phyloP scores from a whole-genome alignment of 2,329 filamentous ascomycete genomes.

The Trichoderma asperellum region DNA sequence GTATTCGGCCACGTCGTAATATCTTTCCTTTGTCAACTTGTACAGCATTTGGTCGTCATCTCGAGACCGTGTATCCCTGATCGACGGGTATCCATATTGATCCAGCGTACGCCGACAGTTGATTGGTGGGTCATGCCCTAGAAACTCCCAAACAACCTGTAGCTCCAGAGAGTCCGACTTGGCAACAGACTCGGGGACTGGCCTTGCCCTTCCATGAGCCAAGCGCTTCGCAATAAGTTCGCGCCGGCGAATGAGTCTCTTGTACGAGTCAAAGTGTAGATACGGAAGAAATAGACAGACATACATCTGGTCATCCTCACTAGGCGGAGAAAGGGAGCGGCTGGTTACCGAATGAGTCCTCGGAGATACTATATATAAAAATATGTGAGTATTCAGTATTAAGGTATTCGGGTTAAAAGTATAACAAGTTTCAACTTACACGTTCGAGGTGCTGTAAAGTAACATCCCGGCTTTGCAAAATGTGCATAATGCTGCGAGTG shows the following conservation, averaged over 20 bases:
- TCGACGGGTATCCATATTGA: constrained; percentile 65
- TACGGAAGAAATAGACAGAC: constrained; percentile 61
- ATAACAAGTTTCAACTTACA: constrained; percentile 35
- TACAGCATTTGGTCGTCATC: constrained; percentile 71
- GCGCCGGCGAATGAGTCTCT: constrained; percentile 59
- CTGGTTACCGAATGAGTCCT: constrained; percentile 39
- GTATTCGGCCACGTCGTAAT: constrained; percentile 33
- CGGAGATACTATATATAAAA: constrained; percentile 42
- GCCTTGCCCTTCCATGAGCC: constrained; percentile 57
- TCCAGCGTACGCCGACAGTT: constrained; percentile 66
- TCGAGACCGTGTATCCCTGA: constrained; percentile 62
- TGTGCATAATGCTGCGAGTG: constrained; percentile 56
- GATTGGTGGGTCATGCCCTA: constrained; percentile 63
- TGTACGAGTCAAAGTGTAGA: constrained; percentile 68
- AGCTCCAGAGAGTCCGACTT: constrained; percentile 60
- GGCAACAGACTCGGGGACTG: constrained; percentile 58
- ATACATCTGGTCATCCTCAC: constrained; percentile 41
- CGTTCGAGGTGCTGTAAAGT: constrained; percentile 47
- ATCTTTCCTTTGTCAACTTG: constrained; percentile 61
- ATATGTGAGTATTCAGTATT: not conserved
- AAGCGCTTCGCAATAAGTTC: constrained; percentile 58
- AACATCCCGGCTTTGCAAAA: constrained; percentile 54
- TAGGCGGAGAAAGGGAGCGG: constrained; percentile 38
- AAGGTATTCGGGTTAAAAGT: not conserved
- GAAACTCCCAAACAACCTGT: constrained; percentile 65